Evolutionary conservation across 2,329 filamentous ascomycete genomes (phyloP).

Genomic region (Pyrenophora tritici-repentis): DNA sequence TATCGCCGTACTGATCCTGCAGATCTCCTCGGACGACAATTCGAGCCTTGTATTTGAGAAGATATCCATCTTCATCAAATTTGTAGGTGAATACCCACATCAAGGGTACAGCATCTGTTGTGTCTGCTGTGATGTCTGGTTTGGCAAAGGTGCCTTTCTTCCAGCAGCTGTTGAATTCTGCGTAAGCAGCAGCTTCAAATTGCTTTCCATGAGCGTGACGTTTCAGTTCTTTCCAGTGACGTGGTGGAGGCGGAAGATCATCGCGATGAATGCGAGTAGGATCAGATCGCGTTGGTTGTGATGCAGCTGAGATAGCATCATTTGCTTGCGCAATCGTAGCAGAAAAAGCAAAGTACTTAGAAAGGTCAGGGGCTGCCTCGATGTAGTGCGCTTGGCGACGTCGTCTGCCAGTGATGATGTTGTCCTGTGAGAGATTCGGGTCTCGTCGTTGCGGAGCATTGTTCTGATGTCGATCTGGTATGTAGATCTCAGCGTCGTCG

Average conservation of each 20-base stretch:
- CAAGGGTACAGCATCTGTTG: too few species aligned
- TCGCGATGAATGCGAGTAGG: conserved; percentile 1
- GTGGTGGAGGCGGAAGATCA: conserved; percentile 3
- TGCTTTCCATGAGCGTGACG: not conserved
- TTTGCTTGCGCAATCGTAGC: not conserved
- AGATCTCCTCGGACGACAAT: too few species aligned
- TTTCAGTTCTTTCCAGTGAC: conserved; percentile 2
- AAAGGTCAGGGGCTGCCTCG: not conserved
- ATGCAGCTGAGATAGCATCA: conserved; percentile 1
- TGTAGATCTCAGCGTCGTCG: not conserved
- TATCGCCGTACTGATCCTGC: too few species aligned
- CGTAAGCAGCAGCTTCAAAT: not conserved
- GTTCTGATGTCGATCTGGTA: not conserved
- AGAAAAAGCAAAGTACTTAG: conserved; percentile 9
- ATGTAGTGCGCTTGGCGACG: too few species aligned
- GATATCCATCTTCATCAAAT: too few species aligned
- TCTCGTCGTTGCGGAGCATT: not conserved
- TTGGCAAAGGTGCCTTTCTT: conserved; percentile 1
- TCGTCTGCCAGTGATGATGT: not conserved
- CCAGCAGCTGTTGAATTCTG: conserved; percentile 2
- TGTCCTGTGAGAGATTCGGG: conserved; percentile 3
- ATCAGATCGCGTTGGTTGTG: conserved; percentile 1
- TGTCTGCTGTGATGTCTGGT: not conserved
- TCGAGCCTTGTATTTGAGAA: too few species aligned
- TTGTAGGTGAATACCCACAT: too few species aligned